Conservation (phyloP, 2,329 filamentous ascomycete genomes). For the Ophiostoma sp. region DNA sequence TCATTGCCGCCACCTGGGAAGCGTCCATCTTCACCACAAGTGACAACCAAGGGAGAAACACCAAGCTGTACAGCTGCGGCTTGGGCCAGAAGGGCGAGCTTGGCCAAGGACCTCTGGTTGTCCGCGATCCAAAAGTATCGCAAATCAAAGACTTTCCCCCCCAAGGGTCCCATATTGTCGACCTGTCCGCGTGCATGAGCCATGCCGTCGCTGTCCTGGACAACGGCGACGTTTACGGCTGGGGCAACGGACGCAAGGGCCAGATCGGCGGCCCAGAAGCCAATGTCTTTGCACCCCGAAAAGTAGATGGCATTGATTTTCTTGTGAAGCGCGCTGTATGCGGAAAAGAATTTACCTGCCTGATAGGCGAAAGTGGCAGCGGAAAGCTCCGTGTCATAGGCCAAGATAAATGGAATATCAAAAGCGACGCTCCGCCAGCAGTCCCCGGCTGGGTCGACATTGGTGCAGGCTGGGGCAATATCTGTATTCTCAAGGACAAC, state of each 20-base stretch:
- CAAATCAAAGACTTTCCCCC: constrained; percentile 61
- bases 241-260: constrained; percentile 81
- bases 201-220: constrained; percentile 70
- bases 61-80: constrained; percentile 59
- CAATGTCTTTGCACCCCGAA: constrained; percentile 55
- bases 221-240: constrained; percentile 76
- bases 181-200: constrained; percentile 67
- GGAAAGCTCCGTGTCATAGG: constrained; percentile 66
- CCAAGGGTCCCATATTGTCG: constrained; percentile 49
- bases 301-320: constrained; percentile 56
- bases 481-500: constrained; percentile 63
- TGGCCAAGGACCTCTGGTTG: constrained; percentile 53
- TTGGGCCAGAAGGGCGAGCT: constrained; percentile 66
- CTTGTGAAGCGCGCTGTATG: constrained; percentile 63
- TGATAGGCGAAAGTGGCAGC: constrained; percentile 52
- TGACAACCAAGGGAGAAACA: constrained; percentile 41
- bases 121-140: constrained; percentile 45
- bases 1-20: constrained; percentile 73
- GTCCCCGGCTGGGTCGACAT: constrained; percentile 61
- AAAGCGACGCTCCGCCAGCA: constrained; percentile 49
- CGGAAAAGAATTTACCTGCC: constrained; percentile 78
- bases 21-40: constrained; percentile 58
- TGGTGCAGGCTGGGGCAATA: constrained; percentile 73
- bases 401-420: constrained; percentile 65
- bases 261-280: constrained; percentile 63